Base-by-base conservation (phyloP, 225 moss, liverwort and hornwort genomes). In the Antitrichia curtipendula region DNA sequence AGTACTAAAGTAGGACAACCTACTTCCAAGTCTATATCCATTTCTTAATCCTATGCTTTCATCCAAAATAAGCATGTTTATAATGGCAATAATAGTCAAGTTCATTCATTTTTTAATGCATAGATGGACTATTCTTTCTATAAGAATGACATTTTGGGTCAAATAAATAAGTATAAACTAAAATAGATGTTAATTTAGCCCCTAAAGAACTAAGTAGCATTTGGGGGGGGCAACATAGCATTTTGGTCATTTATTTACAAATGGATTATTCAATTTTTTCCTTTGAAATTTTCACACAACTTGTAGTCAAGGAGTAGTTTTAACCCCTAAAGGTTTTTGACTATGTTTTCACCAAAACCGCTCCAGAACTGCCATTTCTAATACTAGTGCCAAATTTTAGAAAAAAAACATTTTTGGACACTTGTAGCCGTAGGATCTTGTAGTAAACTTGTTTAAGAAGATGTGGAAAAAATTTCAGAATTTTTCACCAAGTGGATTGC, bases 81-180 rank as follows among this genome's bases (percentile, higher is more conserved):
- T 5, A 70, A 41, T 41, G 8, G 3, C 15, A 70, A 41, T 8
- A 10, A 28, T 45, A 28, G 3, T 45, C 0, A 0, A 45, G 2
- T 43, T 28, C 17, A 45, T 1, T 72, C 0, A 16, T 2, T 72
- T 72, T 45, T 10, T 28, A 72, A 17, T 72, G 6, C 16, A 43
- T 1, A 2, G 0, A 71, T 27, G 16, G 0, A 15, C 3, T 43
- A 28, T 45, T 71, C 9, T 70, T 43, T 71, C 3, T 12, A 38
- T n/a, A 21, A 0, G 3, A 12, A 66, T 38, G 3, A 10, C 0
- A 12, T 66, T 38, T 38, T 66, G 4, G 4, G 4, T 36, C 7
- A 7, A 66, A 66, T 0, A 21, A n/a, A 22, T 12, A n/a, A 12
- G 1, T 7, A 7, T 7, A 22, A 21, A n/a, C 2, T 21, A 21